Evolutionary conservation across 169 alveolate genomes (phyloP).

Genomic region (Plasmodium reichenowi): DNA sequence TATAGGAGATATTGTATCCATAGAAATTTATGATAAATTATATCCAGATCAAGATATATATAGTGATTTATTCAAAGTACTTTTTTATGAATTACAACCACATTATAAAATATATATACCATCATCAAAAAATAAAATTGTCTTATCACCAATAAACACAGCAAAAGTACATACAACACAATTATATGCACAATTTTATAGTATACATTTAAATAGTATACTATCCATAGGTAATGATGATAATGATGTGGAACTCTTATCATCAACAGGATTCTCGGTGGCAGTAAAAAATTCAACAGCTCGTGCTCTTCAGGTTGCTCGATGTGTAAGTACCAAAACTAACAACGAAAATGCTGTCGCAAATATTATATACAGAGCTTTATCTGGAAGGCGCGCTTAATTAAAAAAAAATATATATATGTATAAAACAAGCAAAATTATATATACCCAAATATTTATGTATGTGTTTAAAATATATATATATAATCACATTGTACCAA

Average conservation of each 20-base stretch:
- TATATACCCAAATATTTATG: background rate
- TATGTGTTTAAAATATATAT: no score
- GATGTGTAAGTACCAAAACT: slow-evolving; percentile 32
- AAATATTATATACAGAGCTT: slow-evolving; percentile 25
- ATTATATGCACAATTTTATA: slow-evolving; percentile 19
- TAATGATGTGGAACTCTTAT: slow-evolving; percentile 48
- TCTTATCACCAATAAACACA: slow-evolving; percentile 41
- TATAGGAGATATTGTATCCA: slow-evolving; percentile 49
- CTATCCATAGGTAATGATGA: slow-evolving; percentile 54
- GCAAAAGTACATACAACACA: slow-evolving; percentile 24
- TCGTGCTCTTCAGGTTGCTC: slow-evolving; percentile 8
- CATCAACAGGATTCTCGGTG: slow-evolving; percentile 54
- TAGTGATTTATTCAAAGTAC: background rate
- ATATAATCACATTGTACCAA: no score
- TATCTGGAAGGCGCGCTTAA: slow-evolving; percentile 15
- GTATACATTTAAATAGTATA: slow-evolving; percentile 12
- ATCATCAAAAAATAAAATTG: slow-evolving; percentile 2
- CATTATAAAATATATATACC: slow-evolving; percentile 31
- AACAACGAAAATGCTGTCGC: slow-evolving; percentile 59
- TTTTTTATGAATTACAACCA: slow-evolving; percentile 10
- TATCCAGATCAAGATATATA: slow-evolving; percentile 13
- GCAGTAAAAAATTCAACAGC: slow-evolving; percentile 30
- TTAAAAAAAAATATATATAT: background rate
- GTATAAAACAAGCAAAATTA: background rate
- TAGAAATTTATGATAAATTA: slow-evolving; percentile 22